Base-by-base conservation (phyloP, 139 green algal species). In the Chlorella sp. region DNA sequence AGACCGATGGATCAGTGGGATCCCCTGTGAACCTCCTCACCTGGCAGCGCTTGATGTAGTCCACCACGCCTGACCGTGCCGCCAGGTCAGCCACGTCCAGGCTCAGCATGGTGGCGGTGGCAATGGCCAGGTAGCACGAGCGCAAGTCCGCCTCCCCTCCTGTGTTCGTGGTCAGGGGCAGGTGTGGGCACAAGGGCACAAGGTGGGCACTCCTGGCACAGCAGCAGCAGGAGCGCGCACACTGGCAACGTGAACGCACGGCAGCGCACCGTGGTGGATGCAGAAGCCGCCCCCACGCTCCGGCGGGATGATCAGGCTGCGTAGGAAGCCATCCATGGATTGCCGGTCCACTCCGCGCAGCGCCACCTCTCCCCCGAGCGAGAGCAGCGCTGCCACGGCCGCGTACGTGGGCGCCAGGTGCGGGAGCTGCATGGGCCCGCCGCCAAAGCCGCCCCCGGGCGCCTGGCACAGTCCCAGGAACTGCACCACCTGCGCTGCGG, bases 401-500 rank as follows among this genome's bases (percentile, higher is more conserved):
- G 94, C 94, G 73, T 99, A 99, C 0, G 92, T 97, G 26, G 95
- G 88, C 2, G 95, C 95, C 67, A 98, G 74, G 83, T 99, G 95
- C 0, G 95, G 64, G 31, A 98, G 79, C 85, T 99, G 95, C 65
- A 83, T 75, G 3, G 92, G 93, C 0, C 93, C 90, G 31, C 94
- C 94, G 1, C 91, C 92, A 74, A 94, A 97, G 36, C 95, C 95
- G 30, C 95, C 95, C 0, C 69, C 35, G 3, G 79, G 70, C 50
- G 88, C 65, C 81, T 98, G 93, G 62, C 85, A 94, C 32, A 32
- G 35, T 5, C 50, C 20, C 1, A 98, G 78, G 76, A 96, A 97
- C 10, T 77, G 66, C 0, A 89, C 75, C 24, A 96, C 79, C 31
- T 90, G 75, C 2, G 77, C 59, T 5, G 68, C 64, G 29, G 34